These are phyloP conservation scores for Penicillium daleae DNA, from an alignment of 495 filamentous ascomycete genomes.

Conservation along the genomic window DNA sequence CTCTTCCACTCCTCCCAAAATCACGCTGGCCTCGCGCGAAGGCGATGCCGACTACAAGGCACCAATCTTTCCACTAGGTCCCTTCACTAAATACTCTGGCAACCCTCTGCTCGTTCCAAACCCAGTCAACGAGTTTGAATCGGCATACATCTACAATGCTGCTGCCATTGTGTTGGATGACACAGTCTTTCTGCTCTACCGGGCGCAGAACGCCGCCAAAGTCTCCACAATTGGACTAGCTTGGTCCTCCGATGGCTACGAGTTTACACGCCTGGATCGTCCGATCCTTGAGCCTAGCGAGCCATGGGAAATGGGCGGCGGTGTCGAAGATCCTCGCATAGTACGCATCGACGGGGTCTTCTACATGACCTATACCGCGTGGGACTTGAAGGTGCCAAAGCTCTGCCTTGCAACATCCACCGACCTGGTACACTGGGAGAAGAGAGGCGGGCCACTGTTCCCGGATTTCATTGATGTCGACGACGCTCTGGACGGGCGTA, in stretches of 20 bases:
- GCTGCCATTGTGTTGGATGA: background rate
- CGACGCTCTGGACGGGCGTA: background rate
- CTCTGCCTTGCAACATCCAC: conserved; percentile 1
- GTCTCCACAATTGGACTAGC: background rate
- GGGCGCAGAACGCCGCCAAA: background rate
- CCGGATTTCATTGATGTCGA: background rate
- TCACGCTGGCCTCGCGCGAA: background rate
- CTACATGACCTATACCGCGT: conserved; percentile 3
- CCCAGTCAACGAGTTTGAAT: background rate
- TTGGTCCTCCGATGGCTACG: background rate
- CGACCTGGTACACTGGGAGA: conserved; percentile 7
- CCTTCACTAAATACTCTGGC: background rate
- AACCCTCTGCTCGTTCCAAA: background rate
- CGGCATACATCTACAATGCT: conserved; percentile 1
- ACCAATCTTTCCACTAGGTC: background rate
- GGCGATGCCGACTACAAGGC: background rate
- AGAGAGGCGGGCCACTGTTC: background rate
- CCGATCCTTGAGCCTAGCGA: background rate
- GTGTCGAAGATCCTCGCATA: background rate
- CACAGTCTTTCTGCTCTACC: background rate
- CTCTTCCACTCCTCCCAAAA: background rate
- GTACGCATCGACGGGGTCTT: conserved; percentile 5
- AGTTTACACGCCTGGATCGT: background rate
- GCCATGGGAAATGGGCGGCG: background rate
- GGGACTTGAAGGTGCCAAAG: conserved; percentile 1